phyloP scores from a whole-genome alignment of 805 yeast genomes.

The Yamadazyma nakazawae region DNA sequence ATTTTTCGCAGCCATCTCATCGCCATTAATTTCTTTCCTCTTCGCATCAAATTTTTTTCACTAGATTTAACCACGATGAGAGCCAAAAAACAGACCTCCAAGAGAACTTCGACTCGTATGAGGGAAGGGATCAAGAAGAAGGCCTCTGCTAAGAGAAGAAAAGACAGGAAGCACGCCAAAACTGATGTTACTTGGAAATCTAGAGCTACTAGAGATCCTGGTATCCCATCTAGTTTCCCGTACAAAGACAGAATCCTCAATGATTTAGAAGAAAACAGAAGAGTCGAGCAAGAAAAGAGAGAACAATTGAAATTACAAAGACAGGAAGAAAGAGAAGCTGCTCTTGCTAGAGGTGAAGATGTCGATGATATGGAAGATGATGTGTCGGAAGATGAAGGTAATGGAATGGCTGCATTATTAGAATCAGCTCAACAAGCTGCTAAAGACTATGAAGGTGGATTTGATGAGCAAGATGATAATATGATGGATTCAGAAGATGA shows the following conservation, averaged over 20 bases:
- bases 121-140: slow-evolving; percentile 96
- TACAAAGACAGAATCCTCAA: slow-evolving; percentile 79
- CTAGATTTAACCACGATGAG: slow-evolving; percentile 28
- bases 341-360: slow-evolving; percentile 35
- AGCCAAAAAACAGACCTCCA: slow-evolving; percentile 68
- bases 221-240: slow-evolving; percentile 93
- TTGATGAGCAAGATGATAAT: slow-evolving; percentile 29
- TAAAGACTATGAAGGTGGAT: slow-evolving; percentile 61
- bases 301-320: slow-evolving; percentile 47
- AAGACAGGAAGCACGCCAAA: slow-evolving; percentile 77
- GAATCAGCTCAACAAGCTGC: slow-evolving; percentile 92
- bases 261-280: slow-evolving; percentile 65
- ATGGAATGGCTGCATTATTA: slow-evolving; percentile 76
- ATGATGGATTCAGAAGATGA: slow-evolving; percentile 32
- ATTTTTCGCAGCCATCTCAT: slow-evolving; percentile 5
- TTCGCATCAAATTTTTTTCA: slow-evolving; percentile 7
- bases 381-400: slow-evolving; percentile 37
- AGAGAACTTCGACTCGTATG: slow-evolving; percentile 88
- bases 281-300: slow-evolving; percentile 53
- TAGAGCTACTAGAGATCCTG: slow-evolving; percentile 78
- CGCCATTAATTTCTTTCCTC: neutral
- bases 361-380: slow-evolving; percentile 35
- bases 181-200: slow-evolving; percentile 94
- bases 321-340: slow-evolving; percentile 45
- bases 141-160: slow-evolving; percentile 87